Base-by-base conservation (phyloP, 2,329 filamentous ascomycete species). In the Teratosphaeria destructans region DNA sequence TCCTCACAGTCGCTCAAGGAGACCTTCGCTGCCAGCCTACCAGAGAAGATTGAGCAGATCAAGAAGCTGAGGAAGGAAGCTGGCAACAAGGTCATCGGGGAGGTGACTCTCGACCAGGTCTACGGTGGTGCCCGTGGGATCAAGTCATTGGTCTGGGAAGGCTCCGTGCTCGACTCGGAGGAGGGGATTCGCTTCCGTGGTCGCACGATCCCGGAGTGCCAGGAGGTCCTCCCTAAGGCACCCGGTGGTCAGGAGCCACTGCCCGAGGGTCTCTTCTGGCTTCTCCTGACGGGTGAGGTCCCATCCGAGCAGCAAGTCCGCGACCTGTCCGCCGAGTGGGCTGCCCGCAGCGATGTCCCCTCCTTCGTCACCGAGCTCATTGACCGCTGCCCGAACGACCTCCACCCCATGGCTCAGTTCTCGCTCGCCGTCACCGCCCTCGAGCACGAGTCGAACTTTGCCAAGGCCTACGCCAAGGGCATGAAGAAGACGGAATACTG, bases 401-500 rank as follows among this genome's bases (percentile, higher is more conserved):
- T 99, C 70, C 94, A 99, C 86, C 94, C 94, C 77, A 99, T 99
- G 94, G 93, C 94, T 65, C 94, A 99, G 82, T 95, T 99, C 85
- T 97, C 94, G 62, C 82, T 99, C 72, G 94, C 94, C 73, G 91
- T 99, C 72, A 96, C 89, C 70, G 94, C 94, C 74, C 92, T 99
- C 74, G 94, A 99, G 86, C 92, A 96, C 80, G 93, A 95, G 77
- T 97, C 94, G 65, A 85, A 89, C 67, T 99, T 99, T 80, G 87
- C 94, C 77, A 96, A 96, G 85, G 94, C 94, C 72, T 99, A 99
- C 76, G 93, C 92, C 73, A 95, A 95, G 85, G 94, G 94, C 75
- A 90, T 99, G 75, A 94, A 93, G 86, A 99, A 99, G 89, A 90
- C 92, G 79, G 91, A 97, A 71, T 99, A 99, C 89, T 99, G 94